Percentiles rank a stretch among this genome's conserved stretches.
Evolutionary conservation across 345 rosid genomes (phyloP).

Genomic region (Lepidium aucheri): DNA sequence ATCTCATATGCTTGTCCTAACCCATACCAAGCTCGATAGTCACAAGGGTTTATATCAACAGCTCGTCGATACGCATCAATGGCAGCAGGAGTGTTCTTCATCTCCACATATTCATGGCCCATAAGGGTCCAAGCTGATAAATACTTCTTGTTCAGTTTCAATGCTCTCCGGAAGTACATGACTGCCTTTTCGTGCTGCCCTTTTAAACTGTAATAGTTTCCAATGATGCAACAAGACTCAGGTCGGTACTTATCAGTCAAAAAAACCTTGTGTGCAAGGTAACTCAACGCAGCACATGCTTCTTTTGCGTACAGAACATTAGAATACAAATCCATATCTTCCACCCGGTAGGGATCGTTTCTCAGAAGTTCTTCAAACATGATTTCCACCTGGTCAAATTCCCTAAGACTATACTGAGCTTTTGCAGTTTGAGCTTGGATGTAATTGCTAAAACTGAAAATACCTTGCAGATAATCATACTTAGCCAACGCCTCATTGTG

Average conservation of each 20-base stretch:
- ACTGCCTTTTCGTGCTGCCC: constrained; percentile 95
- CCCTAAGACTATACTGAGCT: constrained; percentile 81
- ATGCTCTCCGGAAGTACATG: constrained; percentile 93
- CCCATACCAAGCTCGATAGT: constrained; percentile 97
- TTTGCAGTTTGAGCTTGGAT: constrained; percentile 94
- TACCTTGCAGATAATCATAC: constrained; percentile 64
- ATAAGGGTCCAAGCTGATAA: constrained; percentile 96
- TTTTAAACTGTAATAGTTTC: constrained; percentile 93
- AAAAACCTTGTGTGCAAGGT: constrained; percentile 85
- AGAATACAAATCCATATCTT: constrained; percentile 96
- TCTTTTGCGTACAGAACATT: constrained; percentile 94
- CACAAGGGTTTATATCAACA: constrained; percentile 82
- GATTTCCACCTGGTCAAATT: constrained; percentile 91
- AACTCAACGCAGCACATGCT: constrained; percentile 78
- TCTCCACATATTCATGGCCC: constrained; percentile 96
- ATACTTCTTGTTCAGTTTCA: constrained; percentile 77
- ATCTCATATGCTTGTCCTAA: constrained; percentile 95
- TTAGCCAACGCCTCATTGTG: constrained; percentile 68
- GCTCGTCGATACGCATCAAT: constrained; percentile 93
- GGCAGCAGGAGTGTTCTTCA: constrained; percentile 97
- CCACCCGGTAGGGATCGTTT: constrained; percentile 79
- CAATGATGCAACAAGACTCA: constrained; percentile 95
- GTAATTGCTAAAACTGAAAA: constrained; percentile 74
- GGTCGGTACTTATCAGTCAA: constrained; percentile 89
- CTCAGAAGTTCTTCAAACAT: constrained; percentile 85